Conservation (phyloP, 768 basidiomycete species). For the Suillus tomentosus region DNA sequence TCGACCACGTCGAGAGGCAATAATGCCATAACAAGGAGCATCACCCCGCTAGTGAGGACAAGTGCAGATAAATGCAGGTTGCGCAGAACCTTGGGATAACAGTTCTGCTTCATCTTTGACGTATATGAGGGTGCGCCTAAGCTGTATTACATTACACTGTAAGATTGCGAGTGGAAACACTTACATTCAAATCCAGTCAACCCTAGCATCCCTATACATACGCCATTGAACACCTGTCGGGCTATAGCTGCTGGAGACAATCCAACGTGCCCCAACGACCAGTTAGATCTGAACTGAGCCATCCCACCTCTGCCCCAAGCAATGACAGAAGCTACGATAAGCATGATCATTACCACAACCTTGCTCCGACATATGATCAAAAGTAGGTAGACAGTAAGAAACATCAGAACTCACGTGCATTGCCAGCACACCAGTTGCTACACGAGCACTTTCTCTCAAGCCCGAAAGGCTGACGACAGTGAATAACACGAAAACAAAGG, state of each 20-base stretch:
- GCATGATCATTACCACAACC: constrained; percentile 56
- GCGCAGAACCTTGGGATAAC: constrained; percentile 60
- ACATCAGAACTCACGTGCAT: constrained; percentile 52
- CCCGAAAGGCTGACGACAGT: constrained; percentile 57
- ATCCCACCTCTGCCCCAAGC: constrained; percentile 56
- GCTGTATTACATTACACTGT: not conserved
- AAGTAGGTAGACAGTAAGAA: constrained; percentile 5
- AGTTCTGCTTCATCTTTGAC: constrained; percentile 55
- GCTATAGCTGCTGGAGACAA: constrained; percentile 35
- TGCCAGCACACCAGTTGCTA: constrained; percentile 57
- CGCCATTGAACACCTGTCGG: constrained; percentile 60
- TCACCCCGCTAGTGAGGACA: constrained; percentile 53
- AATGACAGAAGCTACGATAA: constrained; percentile 51
- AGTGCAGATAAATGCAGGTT: constrained; percentile 66
- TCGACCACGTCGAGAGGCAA: constrained; percentile 54
- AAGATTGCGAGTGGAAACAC: not conserved
- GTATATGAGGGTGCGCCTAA: constrained; percentile 67
- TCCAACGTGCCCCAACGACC: constrained; percentile 41
- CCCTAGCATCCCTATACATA: constrained; percentile 72
- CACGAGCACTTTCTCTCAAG: constrained; percentile 59
- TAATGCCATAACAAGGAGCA: constrained; percentile 60
- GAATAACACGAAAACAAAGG: constrained; percentile 57
- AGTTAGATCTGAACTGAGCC: constrained; percentile 53
- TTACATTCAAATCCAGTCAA: constrained; percentile 72
- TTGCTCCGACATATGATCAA: constrained; percentile 23